Evolutionary conservation across 2,329 filamentous ascomycete genomes (phyloP).

Genomic region (Microsporum canis): DNA sequence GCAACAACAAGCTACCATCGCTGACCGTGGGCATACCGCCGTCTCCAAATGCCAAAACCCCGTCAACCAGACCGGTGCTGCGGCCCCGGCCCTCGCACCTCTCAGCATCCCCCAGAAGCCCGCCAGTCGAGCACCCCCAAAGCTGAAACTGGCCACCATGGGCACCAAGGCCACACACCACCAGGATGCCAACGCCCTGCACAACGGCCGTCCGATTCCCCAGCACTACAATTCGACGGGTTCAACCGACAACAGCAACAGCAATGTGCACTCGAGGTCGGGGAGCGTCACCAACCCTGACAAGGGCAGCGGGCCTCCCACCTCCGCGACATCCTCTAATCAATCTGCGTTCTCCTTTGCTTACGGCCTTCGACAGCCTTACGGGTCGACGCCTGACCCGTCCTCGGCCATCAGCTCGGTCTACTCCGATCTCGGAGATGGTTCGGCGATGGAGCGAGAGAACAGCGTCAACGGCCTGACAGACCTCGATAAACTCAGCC

Average conservation of each 20-base stretch:
- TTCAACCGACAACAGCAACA: constrained; percentile 51
- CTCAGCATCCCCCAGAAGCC: constrained; percentile 22
- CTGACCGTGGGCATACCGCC: constrained; percentile 84
- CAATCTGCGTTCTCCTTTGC: constrained; percentile 76
- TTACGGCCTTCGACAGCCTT: constrained; percentile 52
- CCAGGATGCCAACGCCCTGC: constrained; percentile 51
- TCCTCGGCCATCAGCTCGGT: constrained; percentile 78
- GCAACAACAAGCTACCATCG: constrained; percentile 54
- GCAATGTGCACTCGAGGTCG: constrained; percentile 64
- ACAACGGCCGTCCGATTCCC: constrained; percentile 44
- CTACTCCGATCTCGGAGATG: constrained; percentile 70
- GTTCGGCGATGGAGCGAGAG: constrained; percentile 68
- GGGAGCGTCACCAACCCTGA: constrained; percentile 68
- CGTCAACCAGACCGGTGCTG: constrained; percentile 34
- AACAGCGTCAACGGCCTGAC: constrained; percentile 65
- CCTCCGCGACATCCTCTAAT: constrained; percentile 75
- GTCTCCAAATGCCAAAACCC: constrained; percentile 72
- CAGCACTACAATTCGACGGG: constrained; percentile 45
- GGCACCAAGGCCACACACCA: constrained; percentile 45
- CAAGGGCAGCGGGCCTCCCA: constrained; percentile 60
- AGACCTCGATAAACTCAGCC: constrained; percentile 65
- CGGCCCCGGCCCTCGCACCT: constrained; percentile 21
- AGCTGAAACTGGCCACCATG: constrained; percentile 76
- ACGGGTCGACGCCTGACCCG: constrained; percentile 62
- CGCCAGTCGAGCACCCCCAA: constrained; percentile 45